These are phyloP conservation scores for Pholiota molesta DNA, from an alignment of 768 basidiomycete genomes.

Conservation along the genomic window DNA sequence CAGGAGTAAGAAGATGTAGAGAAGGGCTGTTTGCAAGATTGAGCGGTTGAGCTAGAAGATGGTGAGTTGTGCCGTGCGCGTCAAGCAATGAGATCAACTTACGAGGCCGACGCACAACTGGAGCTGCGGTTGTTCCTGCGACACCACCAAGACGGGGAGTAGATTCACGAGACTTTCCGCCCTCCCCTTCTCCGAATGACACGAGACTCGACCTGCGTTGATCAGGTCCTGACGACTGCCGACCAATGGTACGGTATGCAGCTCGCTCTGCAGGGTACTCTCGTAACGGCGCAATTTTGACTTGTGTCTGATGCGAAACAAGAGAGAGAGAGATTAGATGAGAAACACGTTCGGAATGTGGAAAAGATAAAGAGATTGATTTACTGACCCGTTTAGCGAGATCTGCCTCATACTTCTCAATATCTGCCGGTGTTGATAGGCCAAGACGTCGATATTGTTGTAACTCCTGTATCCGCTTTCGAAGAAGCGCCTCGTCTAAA, in stretches of 20 bases:
- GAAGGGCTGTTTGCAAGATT: slow-evolving; percentile 91
- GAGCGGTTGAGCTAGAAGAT: slow-evolving; percentile 57
- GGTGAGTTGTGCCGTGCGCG: slow-evolving; percentile 5
- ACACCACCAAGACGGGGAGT: slow-evolving; percentile 53
- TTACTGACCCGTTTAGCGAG: slow-evolving; percentile 68
- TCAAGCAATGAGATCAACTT: slow-evolving; percentile 20
- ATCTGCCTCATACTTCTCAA: slow-evolving; percentile 86
- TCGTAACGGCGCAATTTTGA: slow-evolving; percentile 57
- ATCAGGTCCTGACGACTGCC: slow-evolving; percentile 60
- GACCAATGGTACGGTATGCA: slow-evolving; percentile 51
- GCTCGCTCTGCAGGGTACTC: slow-evolving; percentile 59
- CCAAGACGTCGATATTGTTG: slow-evolving; percentile 91
- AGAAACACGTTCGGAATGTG: not conserved
- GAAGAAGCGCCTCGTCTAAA: slow-evolving; percentile 83
- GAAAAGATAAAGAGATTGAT: not conserved
- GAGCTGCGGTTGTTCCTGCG: slow-evolving; percentile 36
- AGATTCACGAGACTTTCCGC: slow-evolving; percentile 60
- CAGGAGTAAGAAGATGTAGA: slow-evolving; percentile 85
- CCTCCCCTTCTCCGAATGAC: slow-evolving; percentile 50
- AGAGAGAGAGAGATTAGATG: slow-evolving; percentile 10
- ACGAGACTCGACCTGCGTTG: slow-evolving; percentile 46
- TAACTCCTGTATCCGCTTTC: slow-evolving; percentile 88
- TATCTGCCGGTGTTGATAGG: slow-evolving; percentile 81
- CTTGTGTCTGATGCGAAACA: slow-evolving; percentile 49
- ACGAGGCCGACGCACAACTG: slow-evolving; percentile 49